Evolutionary conservation across 139 green algal genomes (phyloP).

Genomic region (Coccomyxa sp.): DNA sequence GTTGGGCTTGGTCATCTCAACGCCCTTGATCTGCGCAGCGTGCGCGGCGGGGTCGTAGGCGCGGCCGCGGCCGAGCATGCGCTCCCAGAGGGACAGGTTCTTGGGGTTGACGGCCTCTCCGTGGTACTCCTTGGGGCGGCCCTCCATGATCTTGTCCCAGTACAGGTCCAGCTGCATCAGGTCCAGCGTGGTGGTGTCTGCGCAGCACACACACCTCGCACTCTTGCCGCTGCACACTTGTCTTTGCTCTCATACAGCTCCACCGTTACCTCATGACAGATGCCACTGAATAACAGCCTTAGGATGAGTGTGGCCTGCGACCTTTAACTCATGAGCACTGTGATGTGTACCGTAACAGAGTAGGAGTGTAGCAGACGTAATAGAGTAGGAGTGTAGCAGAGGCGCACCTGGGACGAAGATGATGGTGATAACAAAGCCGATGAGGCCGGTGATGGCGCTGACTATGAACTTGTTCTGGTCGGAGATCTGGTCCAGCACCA

Average conservation of each 20-base stretch:
- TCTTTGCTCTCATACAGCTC: neutral
- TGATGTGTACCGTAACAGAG: too few species aligned
- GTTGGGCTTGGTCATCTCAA: too few species aligned
- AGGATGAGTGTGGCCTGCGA: neutral
- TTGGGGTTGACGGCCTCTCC: slow-evolving; percentile 62
- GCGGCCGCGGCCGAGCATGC: slow-evolving; percentile 7
- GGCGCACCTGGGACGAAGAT: neutral
- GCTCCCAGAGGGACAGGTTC: slow-evolving; percentile 56
- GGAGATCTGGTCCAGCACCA: slow-evolving; percentile 20
- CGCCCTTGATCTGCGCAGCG: neutral
- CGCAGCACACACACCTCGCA: neutral
- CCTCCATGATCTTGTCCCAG: slow-evolving; percentile 27
- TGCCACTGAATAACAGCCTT: neutral
- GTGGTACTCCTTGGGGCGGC: slow-evolving; percentile 23
- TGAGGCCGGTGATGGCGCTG: neutral
- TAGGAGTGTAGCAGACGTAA: neutral
- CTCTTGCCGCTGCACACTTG: neutral
- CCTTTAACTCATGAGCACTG: neutral
- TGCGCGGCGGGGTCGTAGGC: neutral
- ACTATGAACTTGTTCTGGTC: slow-evolving; percentile 33
- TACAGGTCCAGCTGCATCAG: slow-evolving; percentile 57
- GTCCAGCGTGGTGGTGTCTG: neutral
- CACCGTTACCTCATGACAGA: too few species aligned
- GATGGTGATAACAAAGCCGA: neutral
- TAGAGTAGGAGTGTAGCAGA: neutral